Conservation (phyloP, 768 basidiomycete genomes). For the Dioszegia crocea region DNA sequence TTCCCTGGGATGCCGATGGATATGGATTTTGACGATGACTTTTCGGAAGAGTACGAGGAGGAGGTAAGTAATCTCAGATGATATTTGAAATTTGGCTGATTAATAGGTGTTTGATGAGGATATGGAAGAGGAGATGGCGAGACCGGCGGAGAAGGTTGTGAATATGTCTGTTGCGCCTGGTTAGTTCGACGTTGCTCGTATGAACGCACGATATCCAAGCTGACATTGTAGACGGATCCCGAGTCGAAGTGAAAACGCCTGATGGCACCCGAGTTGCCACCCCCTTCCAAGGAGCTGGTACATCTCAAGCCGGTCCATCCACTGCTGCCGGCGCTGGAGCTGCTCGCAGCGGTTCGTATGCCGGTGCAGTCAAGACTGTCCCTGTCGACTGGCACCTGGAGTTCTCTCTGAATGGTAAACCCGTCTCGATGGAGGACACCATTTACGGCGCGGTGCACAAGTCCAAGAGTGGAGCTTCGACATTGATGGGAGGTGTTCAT, state of each 20-base stretch:
- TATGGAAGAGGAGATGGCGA: conserved; percentile 63
- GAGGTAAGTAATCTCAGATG: conserved; percentile 24
- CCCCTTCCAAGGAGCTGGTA: conserved; percentile 58
- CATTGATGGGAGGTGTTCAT: conserved; percentile 52
- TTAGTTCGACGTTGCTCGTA: conserved; percentile 1
- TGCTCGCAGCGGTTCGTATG: conserved; percentile 62
- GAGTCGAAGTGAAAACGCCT: conserved; percentile 91
- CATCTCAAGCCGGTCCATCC: conserved; percentile 41
- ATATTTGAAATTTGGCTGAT: not conserved
- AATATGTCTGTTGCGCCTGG: conserved; percentile 74
- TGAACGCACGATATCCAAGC: not conserved
- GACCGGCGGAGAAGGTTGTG: conserved; percentile 75
- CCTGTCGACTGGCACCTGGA: conserved; percentile 96
- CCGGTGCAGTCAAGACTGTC: conserved; percentile 85
- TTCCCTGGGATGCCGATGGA: conserved; percentile 38
- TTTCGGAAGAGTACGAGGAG: conserved; percentile 42
- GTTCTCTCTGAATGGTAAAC: conserved; percentile 86
- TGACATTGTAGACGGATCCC: conserved; percentile 67
- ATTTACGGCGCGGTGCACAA: conserved; percentile 90
- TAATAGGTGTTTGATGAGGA: conserved; percentile 77
- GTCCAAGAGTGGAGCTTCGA: conserved; percentile 7
- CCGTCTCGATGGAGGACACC: conserved; percentile 78
- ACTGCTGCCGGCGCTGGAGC: not conserved
- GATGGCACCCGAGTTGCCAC: conserved; percentile 93
- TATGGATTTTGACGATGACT: conserved; percentile 70